Base-by-base conservation (phyloP, 345 rosid species). In the Sisymbrium irio region DNA sequence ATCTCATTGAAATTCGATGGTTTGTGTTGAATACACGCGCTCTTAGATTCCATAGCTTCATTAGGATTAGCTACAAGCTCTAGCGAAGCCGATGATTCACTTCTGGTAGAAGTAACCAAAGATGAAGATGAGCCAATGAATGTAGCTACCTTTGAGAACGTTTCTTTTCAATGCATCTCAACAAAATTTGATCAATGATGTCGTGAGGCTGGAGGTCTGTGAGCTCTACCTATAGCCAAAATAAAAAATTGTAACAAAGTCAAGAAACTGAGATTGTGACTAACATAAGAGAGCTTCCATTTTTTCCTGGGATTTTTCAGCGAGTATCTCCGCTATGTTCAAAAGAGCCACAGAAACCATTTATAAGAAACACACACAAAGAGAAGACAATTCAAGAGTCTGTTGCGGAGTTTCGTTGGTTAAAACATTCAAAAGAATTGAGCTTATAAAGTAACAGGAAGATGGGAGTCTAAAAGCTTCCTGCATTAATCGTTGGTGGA, bases 101-200 rank as follows among this genome's bases (percentile, higher is more conserved):
- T 57, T 66, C 67, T 74, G 67, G 67, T 57, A 17, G 61, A 57
- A 66, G 66, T 66, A 58, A 37, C 72, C 7, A 18, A 14, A 37
- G 72, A 47, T 65, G 18, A n/a, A 8, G 45, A 46, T 9, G 51
- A 58, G 36, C 67, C 66, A 39, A 40, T 59, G 27, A 47, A 49
- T 51, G 74, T n/a, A 33, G 59, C 50, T 58, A 15, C 69, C 62
- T 49, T 28, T 37, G 78, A 67, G 62, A 67, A 22, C 13, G 61
- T 17, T 32, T 42, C 47, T 47, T 58, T 40, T 62, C 47, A 61
- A 35, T 69, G 79, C 4, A 15, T 62, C 9, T 69, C 58, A 68
- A 62, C 75, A 69, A 69, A 70, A 51, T 76, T 76, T 68, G 64
- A 13, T 62, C 59, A 76, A 39, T 51, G 65, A 42, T 17, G 27